Evolutionary conservation across 371 early-diverging fungal species (phyloP), one percentile per base, ranked within the genome.

Genomic region (Funneliformis caledonium): DNA sequence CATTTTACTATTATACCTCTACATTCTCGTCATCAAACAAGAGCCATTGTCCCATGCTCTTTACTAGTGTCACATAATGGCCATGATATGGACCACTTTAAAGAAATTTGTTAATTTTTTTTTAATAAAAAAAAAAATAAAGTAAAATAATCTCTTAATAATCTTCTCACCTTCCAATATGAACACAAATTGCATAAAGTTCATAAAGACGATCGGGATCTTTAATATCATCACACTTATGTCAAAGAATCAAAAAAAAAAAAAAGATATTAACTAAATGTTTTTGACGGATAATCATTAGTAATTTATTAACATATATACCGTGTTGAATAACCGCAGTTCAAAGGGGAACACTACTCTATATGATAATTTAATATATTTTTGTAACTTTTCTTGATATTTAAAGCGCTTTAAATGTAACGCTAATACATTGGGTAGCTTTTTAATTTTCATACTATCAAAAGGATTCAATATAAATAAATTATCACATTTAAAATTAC

Each of bases 341-440:
- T 97, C 96, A 81, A 95, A 88, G 1, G 98, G 97, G 81, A 98
- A 98, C 14, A 94, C 93, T 16, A 98, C 98, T 52, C 98, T 90
- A 84, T 97, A 96, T n/a, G 94, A 92, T 42, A 98, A 90, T 86
- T 98, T 98, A 82, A 95, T 92, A 81, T 96, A 95, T 78, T 95
- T 89, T 74, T 95, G 94, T 78, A 96, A 86, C 50, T 93, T 91
- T n/a, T 78, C 78, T 85, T 97, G 96, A 85, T 95, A 98, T 84
- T 98, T 98, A 87, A 98, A 98, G 42, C 99, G 91, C 84, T 98
- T 98, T 50, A 98, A 87, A 82, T 98, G 99, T 50, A 98, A 90
- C 0, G 97, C 97, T 45, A 98, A 87, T 22, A 98, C 94, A 80
- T 96, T 97, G 26, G 99, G 99, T 45, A 97, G 85, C 82, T 91